phyloP scores from a whole-genome alignment of 1,284 basidiomycete genomes.

The Phaffia rhodozyma region DNA sequence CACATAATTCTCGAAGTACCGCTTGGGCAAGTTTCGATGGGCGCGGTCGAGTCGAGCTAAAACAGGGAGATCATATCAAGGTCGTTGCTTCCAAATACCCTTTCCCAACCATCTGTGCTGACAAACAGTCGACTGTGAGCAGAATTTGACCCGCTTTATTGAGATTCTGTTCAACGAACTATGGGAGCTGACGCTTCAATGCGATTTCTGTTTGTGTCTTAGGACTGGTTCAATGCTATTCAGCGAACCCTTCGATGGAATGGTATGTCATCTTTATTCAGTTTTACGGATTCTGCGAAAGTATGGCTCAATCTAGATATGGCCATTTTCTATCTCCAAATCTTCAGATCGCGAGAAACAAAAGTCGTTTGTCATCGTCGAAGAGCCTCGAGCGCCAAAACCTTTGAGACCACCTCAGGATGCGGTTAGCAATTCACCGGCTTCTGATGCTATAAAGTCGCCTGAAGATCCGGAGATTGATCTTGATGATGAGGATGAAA shows the following conservation, averaged over 20 bases:
- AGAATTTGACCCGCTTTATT: not conserved
- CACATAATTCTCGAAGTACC: constrained; percentile 93
- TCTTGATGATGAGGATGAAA: constrained; percentile 53
- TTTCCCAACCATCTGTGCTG: constrained; percentile 95
- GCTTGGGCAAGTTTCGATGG: constrained; percentile 99
- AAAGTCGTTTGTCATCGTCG: constrained; percentile 95
- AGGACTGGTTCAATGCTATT: constrained; percentile 95
- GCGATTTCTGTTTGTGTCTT: not conserved
- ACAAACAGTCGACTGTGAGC: constrained; percentile 68
- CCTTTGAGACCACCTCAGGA: constrained; percentile 25
- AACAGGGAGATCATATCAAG: constrained; percentile 98
- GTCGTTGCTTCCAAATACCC: constrained; percentile 95
- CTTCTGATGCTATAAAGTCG: constrained; percentile 7
- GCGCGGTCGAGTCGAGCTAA: constrained; percentile 85
- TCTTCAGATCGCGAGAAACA: constrained; percentile 72
- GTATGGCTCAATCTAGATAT: constrained; percentile 22
- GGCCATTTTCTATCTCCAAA: constrained; percentile 24
- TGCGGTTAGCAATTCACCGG: not conserved
- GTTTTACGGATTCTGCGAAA: too few relatives aligned
- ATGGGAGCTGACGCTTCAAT: not conserved
- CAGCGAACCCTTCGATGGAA: constrained; percentile 96
- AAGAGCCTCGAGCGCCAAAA: constrained; percentile 53
- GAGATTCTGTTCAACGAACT: not conserved
- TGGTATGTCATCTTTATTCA: constrained; percentile 18
- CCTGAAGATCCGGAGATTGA: constrained; percentile 31